Percentiles rank a stretch among this genome's conserved stretches.
Evolutionary conservation across 805 yeast species (phyloP).

Genomic region (Pichia insulana): DNA sequence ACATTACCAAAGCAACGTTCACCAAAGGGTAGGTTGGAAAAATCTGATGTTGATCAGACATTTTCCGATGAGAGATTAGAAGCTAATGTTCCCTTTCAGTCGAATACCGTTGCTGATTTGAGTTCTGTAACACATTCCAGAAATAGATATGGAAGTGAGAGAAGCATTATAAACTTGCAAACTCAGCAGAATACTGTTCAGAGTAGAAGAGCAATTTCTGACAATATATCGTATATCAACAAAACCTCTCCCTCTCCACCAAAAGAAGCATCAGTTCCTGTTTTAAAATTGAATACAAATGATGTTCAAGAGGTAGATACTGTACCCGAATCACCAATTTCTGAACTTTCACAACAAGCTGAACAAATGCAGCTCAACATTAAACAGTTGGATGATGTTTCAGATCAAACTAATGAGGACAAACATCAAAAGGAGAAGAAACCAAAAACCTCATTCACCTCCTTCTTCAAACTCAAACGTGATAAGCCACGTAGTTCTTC

Average conservation of each 20-base stretch:
- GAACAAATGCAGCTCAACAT: neutral
- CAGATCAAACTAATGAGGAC: neutral
- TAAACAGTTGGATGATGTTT: too few species aligned
- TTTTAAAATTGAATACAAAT: neutral
- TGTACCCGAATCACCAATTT: neutral
- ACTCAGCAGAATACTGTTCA: neutral
- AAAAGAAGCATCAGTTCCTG: neutral
- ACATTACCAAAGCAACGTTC: neutral
- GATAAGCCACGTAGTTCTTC: slow-evolving; percentile 11
- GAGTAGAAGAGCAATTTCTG: neutral
- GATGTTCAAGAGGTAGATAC: too few species aligned
- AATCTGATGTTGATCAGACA: neutral
- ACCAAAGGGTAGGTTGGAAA: neutral
- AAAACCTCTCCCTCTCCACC: neutral
- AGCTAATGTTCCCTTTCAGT: neutral
- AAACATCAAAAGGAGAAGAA: slow-evolving; percentile 7
- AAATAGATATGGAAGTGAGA: slow-evolving; percentile 3
- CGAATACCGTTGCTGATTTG: neutral
- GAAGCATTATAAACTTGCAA: neutral
- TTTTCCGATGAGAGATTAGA: neutral
- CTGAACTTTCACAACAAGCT: neutral
- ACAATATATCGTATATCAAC: neutral
- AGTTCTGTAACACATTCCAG: neutral
- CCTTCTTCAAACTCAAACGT: slow-evolving; percentile 13
- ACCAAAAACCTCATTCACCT: slow-evolving; percentile 12